These are phyloP conservation scores for Candida vartiovaarae DNA, from an alignment of 805 yeast species.

Conservation along the genomic window DNA sequence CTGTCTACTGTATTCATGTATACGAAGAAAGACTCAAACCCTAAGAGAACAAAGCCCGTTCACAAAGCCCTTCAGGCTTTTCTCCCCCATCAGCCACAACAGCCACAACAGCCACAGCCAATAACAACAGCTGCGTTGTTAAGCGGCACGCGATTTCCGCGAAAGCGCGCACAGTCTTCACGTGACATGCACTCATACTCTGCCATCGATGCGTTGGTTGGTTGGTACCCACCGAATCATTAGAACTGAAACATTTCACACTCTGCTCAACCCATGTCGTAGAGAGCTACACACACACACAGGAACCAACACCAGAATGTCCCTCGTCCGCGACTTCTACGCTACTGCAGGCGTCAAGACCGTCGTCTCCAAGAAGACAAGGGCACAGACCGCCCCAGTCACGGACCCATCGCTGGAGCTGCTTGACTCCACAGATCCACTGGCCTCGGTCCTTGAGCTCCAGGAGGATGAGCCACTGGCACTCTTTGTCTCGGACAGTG, in stretches of 20 bases:
- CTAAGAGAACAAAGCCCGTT: too few relatives aligned
- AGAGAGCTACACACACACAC: too few relatives aligned
- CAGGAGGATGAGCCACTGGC: conserved; percentile 1
- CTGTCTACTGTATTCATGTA: too few relatives aligned
- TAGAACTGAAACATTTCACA: too few relatives aligned
- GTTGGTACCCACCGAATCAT: too few relatives aligned
- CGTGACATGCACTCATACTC: not conserved
- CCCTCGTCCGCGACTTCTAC: conserved; percentile 1
- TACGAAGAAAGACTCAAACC: too few relatives aligned
- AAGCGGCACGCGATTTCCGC: not conserved
- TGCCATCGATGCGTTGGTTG: not conserved
- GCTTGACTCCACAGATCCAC: conserved; percentile 13
- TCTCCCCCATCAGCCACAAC: too few relatives aligned
- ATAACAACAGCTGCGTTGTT: too few relatives aligned
- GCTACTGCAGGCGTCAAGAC: not conserved
- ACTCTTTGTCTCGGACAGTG: conserved; percentile 44
- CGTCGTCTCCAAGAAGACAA: conserved; percentile 10
- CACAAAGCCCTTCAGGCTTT: too few relatives aligned
- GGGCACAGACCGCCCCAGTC: conserved; percentile 1
- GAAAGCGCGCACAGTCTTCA: not conserved
- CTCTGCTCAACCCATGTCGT: not conserved
- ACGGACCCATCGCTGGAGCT: conserved; percentile 7
- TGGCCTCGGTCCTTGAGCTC: conserved; percentile 7
- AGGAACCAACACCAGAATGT: not conserved
- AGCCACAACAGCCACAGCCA: not conserved